Conservation (phyloP, 2,329 filamentous ascomycete species). For the Xylariaceae sp. region DNA sequence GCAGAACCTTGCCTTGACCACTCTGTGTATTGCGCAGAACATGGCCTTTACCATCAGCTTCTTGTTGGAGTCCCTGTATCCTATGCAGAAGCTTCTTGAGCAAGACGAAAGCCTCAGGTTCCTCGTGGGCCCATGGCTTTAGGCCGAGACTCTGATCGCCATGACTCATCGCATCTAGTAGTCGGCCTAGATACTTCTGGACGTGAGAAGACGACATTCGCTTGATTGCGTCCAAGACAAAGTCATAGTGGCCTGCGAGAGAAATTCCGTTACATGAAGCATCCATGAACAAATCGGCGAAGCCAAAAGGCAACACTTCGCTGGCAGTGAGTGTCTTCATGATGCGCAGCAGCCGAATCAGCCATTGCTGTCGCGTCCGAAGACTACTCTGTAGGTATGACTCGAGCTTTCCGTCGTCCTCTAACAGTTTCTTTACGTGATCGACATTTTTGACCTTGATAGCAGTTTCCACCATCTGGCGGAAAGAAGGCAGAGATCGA, state of each 20-base stretch:
- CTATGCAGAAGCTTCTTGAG: constrained; percentile 40
- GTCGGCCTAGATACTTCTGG: constrained; percentile 35
- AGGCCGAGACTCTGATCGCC: constrained; percentile 36
- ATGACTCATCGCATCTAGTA: constrained; percentile 35
- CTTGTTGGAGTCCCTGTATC: constrained; percentile 41
- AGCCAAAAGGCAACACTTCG: constrained; percentile 30
- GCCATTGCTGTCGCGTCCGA: constrained; percentile 33
- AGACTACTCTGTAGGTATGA: constrained; percentile 31
- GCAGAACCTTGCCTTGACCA: constrained; percentile 61
- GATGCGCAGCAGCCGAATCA: constrained; percentile 41
- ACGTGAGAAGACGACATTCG: constrained; percentile 52
- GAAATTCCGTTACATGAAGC: constrained; percentile 52
- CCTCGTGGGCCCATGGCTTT: constrained; percentile 30
- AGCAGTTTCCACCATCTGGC: constrained; percentile 43
- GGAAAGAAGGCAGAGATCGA: constrained; percentile 65
- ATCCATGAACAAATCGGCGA: constrained; percentile 55
- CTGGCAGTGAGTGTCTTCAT: constrained; percentile 41
- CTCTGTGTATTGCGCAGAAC: constrained; percentile 70
- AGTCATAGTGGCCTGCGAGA: constrained; percentile 44
- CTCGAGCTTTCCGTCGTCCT: constrained; percentile 54
- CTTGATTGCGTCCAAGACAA: constrained; percentile 53
- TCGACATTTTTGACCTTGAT: constrained; percentile 39
- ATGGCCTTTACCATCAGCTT: constrained; percentile 40
- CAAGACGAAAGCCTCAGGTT: constrained; percentile 27
- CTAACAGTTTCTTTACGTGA: constrained; percentile 49